Evolutionary conservation across 352 stramenopile species (phyloP).

Genomic region (Phytophthora capsici): DNA sequence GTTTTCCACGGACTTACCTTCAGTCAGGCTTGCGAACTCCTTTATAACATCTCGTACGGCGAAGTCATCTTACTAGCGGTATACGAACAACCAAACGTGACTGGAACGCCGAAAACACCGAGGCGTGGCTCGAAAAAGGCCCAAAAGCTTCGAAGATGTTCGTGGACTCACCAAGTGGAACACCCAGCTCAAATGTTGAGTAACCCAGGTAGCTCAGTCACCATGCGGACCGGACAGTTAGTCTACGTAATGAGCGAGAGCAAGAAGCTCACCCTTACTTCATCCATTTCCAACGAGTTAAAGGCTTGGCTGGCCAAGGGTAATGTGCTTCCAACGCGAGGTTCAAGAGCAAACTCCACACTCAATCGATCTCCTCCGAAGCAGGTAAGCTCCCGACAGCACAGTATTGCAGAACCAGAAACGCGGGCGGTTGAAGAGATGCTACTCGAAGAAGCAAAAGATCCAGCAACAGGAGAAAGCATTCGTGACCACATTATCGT

Average conservation of each 20-base stretch:
- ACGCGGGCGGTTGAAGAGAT: conserved; percentile 31
- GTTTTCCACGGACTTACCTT: conserved; percentile 61
- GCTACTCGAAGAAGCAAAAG: conserved; percentile 42
- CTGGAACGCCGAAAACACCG: background rate
- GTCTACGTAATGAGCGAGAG: conserved; percentile 78
- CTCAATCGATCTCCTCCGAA: conserved; percentile 14
- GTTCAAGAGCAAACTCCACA: background rate
- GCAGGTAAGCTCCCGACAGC: background rate
- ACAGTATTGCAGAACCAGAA: conserved; percentile 11
- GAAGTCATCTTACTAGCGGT: conserved; percentile 65
- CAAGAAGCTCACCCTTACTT: conserved; percentile 58
- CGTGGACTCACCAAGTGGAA: conserved; percentile 26
- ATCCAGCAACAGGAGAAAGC: conserved; percentile 22
- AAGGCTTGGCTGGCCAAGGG: conserved; percentile 50
- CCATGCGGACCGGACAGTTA: conserved; percentile 51
- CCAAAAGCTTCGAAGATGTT: conserved; percentile 24
- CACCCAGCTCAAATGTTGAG: conserved; percentile 41
- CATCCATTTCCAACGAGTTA: conserved; percentile 49
- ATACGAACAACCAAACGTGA: conserved; percentile 32
- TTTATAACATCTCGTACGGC: conserved; percentile 66
- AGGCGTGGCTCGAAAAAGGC: conserved; percentile 2
- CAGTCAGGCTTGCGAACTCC: conserved; percentile 52
- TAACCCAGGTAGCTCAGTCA: conserved; percentile 57
- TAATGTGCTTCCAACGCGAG: conserved; percentile 47
- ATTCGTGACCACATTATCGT: conserved; percentile 70